Percentiles rank a stretch among this genome's conserved stretches.
Conservation (phyloP, 768 basidiomycete genomes). For the Crucibulum laeve region DNA sequence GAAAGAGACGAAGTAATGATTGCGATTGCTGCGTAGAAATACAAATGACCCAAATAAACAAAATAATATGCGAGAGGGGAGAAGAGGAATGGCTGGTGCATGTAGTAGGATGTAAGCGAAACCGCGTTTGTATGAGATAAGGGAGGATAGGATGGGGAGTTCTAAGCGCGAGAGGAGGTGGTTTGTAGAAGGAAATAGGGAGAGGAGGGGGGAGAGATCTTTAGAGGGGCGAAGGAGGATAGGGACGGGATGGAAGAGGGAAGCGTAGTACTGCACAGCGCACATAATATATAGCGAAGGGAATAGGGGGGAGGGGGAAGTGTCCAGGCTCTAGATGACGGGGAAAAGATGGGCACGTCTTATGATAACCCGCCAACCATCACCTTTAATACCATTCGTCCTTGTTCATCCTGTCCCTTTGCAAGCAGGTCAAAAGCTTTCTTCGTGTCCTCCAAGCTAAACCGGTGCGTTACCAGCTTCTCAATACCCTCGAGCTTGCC, state of each 20-base stretch:
- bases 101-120: no score
- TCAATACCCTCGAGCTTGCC: slow-evolving; percentile 61
- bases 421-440: slow-evolving; percentile 81
- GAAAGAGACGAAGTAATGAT: not conserved
- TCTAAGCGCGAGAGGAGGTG: no score
- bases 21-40: not conserved
- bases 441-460: slow-evolving; percentile 57
- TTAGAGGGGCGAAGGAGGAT: no score
- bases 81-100: not conserved
- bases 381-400: slow-evolving; percentile 85
- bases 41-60: not conserved
- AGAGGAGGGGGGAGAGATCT: no score
- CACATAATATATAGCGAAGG: no score
- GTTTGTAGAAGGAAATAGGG: no score
- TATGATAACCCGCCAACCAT: slow-evolving; percentile 55
- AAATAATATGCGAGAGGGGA: not conserved
- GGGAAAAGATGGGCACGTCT: not conserved
- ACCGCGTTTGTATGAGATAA: no score
- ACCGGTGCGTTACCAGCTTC: slow-evolving; percentile 78
- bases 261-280: not conserved
- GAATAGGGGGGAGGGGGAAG: not conserved
- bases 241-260: no score
- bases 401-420: slow-evolving; percentile 73
- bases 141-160: no score
- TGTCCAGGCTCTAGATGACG: slow-evolving; percentile 1